Conservation (phyloP, 1,284 basidiomycete genomes). For the Tilletiaria anomala region DNA sequence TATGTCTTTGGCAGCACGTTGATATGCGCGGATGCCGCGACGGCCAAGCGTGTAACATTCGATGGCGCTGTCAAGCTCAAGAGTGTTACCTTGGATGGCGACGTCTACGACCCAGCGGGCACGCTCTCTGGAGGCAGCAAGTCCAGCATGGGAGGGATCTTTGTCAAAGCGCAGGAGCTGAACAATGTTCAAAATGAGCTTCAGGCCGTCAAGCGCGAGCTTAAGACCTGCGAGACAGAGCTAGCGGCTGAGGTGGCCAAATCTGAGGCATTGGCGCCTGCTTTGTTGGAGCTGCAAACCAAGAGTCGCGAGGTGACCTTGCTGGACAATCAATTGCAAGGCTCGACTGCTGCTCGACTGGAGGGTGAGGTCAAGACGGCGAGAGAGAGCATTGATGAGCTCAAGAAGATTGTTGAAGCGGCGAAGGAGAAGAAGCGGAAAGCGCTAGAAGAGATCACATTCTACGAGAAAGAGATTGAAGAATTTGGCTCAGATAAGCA, state of each 20-base stretch:
- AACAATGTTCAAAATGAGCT: constrained; percentile 52
- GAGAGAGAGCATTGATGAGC: constrained; percentile 54
- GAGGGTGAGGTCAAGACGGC: constrained; percentile 60
- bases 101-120: constrained; percentile 91
- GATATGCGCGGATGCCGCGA: constrained; percentile 74
- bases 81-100: constrained; percentile 84
- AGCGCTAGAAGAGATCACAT: constrained; percentile 63
- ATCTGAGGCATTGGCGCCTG: too few species aligned
- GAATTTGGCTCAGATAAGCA: constrained; percentile 99
- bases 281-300: constrained; percentile 64
- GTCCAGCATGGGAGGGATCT: constrained; percentile 55
- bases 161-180: constrained; percentile 75
- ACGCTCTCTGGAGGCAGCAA: constrained; percentile 83
- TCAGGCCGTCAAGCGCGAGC: constrained; percentile 43
- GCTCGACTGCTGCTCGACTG: constrained; percentile 76
- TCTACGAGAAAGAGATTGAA: constrained; percentile 86
- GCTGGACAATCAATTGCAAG: constrained; percentile 68
- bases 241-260: too few species aligned
- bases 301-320: constrained; percentile 73
- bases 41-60: constrained; percentile 83
- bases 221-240: constrained; percentile 51
- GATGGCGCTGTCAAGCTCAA: constrained; percentile 56
- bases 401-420: constrained; percentile 53
- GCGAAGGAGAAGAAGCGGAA: constrained; percentile 63
- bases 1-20: constrained; percentile 90